These are phyloP conservation scores for Colletotrichum spinosum DNA, from an alignment of 2,329 filamentous ascomycete genomes.

Conservation along the genomic window DNA sequence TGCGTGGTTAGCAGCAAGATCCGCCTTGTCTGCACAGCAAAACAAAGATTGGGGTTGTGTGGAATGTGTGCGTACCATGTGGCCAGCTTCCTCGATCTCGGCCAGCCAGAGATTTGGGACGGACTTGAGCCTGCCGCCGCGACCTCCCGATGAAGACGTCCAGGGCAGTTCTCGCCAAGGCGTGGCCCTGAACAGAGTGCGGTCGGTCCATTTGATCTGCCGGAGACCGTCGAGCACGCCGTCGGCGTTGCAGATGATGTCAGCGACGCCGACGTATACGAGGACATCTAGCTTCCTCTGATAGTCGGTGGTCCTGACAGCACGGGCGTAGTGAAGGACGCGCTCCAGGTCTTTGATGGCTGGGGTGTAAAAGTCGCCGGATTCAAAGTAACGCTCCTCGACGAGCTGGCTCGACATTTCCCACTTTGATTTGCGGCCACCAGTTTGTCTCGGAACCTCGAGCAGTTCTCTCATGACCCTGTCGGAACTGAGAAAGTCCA, in stretches of 20 bases:
- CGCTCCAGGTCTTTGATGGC: background rate
- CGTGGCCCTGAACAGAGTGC: constrained; percentile 2
- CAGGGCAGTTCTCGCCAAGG: constrained; percentile 7
- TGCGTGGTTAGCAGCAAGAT: background rate
- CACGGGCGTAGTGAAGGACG: background rate
- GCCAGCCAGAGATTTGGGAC: background rate
- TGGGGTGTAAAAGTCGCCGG: constrained; percentile 19
- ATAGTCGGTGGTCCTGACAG: background rate
- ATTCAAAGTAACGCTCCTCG: constrained; percentile 4
- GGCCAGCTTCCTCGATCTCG: constrained; percentile 6
- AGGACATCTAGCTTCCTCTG: constrained; percentile 4
- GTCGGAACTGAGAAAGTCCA: constrained; percentile 1
- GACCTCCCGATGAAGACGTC: background rate
- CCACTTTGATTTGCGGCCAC: constrained; percentile 11
- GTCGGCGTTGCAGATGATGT: constrained; percentile 29
- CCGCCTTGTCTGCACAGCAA: too few relatives aligned
- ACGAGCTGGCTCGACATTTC: constrained; percentile 12
- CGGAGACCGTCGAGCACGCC: constrained; percentile 17
- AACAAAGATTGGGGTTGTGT: too few relatives aligned
- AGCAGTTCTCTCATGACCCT: constrained; percentile 1
- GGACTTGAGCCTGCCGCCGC: background rate
- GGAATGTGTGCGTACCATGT: constrained; percentile 1
- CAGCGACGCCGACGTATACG: constrained; percentile 15
- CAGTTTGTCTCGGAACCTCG: constrained; percentile 10
- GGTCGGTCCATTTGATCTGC: constrained; percentile 8